Base-by-base conservation (phyloP, 2,329 filamentous ascomycete genomes). In the Scedosporium aurantiacum region DNA sequence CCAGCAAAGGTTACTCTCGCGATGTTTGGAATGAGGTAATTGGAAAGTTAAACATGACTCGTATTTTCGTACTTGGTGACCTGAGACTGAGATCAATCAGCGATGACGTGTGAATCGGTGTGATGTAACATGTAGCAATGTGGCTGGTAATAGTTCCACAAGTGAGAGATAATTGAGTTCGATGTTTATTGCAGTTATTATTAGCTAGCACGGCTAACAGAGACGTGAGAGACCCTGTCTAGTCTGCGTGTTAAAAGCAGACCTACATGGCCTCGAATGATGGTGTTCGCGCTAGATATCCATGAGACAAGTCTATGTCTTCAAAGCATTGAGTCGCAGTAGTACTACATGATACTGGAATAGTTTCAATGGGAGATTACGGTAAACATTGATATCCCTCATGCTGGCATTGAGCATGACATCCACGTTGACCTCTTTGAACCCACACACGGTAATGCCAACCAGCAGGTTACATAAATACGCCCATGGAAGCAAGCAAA, bases 341-440 rank as follows among this genome's bases (percentile, higher is more conserved):
- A 1, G 16, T 23, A 8, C n/a, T 18, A 62, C 40, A 50, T 14
- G 18, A 81, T 76, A 70, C 85, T 63, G 81, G 79, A 58, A 80
- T 84, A 73, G 78, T 84, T 45, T 82, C 81, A 23, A 80, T 78
- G 18, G 18, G 82, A 82, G 4, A 79, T 76, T 65, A 86, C 85
- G 80, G 83, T 82, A n/a, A 78, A 77, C 3, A 80, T 78, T 37
- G 62, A 81, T 86, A 77, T 76, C 80, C 8, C 71, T 86, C 14
- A 74, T 85, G 3, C 81, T 84, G 63, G 82, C 82, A 16, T 12
- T 12, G 82, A 86, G 65, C 73, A 81, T 55, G 80, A 77, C 37
- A 71, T 81, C 32, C 71, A 79, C 23, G 79, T 86, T n/a, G 78
- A 75, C 10, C 75, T 84, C 14, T 77, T 78, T 60, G 82, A 85